Conservation (phyloP, 352 stramenopile species). For the Blastocystis sp. region DNA sequence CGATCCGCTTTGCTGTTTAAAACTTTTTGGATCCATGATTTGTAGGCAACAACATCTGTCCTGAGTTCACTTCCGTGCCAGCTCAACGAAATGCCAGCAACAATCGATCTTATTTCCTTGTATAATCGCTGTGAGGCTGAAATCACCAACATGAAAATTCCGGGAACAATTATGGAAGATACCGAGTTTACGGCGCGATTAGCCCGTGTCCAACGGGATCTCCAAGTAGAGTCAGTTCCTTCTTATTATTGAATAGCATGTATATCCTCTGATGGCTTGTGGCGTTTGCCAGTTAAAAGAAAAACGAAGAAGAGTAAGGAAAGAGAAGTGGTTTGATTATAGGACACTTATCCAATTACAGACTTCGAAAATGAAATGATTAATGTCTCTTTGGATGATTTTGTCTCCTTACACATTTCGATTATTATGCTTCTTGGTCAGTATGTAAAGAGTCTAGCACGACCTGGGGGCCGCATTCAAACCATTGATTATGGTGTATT, state of each 20-base stretch:
- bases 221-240: neutral
- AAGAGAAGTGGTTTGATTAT: neutral
- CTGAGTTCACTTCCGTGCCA: constrained; percentile 58
- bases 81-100: constrained; percentile 52
- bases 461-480: constrained; percentile 47
- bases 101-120: constrained; percentile 53
- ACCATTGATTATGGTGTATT: constrained; percentile 14
- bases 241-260: constrained; percentile 2
- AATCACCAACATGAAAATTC: constrained; percentile 58
- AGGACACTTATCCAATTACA: constrained; percentile 12
- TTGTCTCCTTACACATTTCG: constrained; percentile 58
- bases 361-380: constrained; percentile 66
- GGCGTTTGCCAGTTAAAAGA: constrained; percentile 64
- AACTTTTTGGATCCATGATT: neutral
- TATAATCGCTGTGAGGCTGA: constrained; percentile 50
- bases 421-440: constrained; percentile 65
- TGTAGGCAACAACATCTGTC: constrained; percentile 43
- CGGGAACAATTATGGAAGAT: constrained; percentile 46
- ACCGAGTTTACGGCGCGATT: constrained; percentile 60
- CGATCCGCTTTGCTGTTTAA: constrained; percentile 42
- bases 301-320: constrained; percentile 17
- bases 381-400: constrained; percentile 61
- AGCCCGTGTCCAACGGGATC: constrained; percentile 53
- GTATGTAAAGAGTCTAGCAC: constrained; percentile 60
- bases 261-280: constrained; percentile 64